Evolutionary conservation across 352 stramenopile genomes (phyloP).

Genomic region (Globisporangium acanthophoron): DNA sequence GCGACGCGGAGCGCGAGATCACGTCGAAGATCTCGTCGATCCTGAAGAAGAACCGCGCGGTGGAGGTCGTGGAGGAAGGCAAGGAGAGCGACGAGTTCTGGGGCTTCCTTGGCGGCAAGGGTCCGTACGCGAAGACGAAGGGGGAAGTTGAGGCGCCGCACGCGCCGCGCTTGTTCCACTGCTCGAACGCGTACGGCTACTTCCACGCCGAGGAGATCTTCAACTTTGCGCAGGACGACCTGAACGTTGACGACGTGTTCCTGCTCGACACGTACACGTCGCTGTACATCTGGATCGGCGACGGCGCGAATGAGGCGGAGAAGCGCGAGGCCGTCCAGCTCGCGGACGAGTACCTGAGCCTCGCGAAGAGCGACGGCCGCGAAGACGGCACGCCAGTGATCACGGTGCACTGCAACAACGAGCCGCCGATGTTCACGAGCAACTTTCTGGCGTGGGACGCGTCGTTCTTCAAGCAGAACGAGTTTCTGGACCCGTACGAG

Average conservation of each 20-base stretch:
- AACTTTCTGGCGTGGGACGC: constrained; percentile 90
- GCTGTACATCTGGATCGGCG: constrained; percentile 90
- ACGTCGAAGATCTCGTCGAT: constrained; percentile 52
- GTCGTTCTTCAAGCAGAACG: constrained; percentile 71
- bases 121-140: constrained; percentile 62
- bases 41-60: constrained; percentile 49
- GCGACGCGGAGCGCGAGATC: constrained; percentile 53
- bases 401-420: constrained; percentile 67
- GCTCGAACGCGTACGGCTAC: constrained; percentile 84
- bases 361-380: constrained; percentile 77
- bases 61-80: constrained; percentile 49
- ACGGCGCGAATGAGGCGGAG: constrained; percentile 65
- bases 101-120: constrained; percentile 78
- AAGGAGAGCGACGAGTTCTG: constrained; percentile 77
- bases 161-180: constrained; percentile 87
- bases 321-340: constrained; percentile 60
- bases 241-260: constrained; percentile 90
- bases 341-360: constrained; percentile 65
- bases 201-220: constrained; percentile 85
- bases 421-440: constrained; percentile 88
- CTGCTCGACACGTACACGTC: constrained; percentile 88
- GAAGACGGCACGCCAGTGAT: constrained; percentile 81
- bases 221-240: constrained; percentile 88
- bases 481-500: constrained; percentile 90
- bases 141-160: constrained; percentile 59